These are phyloP conservation scores for Saccharomyces hybrid DNA, from an alignment of 1,139 yeast genomes.

Conservation along the genomic window DNA sequence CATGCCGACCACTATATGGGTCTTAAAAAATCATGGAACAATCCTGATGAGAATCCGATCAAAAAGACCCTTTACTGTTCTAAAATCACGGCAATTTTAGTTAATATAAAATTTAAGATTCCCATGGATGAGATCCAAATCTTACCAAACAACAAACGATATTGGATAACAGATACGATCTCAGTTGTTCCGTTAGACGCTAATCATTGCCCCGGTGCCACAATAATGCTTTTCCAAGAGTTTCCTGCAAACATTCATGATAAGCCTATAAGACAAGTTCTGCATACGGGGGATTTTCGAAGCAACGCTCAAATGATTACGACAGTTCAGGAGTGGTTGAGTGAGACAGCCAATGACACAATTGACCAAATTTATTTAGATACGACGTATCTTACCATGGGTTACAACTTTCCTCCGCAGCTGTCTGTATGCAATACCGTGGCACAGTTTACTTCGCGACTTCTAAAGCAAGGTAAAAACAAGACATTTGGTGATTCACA, in stretches of 20 bases:
- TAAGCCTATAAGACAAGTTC: slow-evolving; percentile 24
- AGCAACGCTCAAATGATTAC: slow-evolving; percentile 39
- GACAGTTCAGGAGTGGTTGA: slow-evolving; percentile 27
- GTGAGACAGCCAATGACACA: slow-evolving; percentile 2
- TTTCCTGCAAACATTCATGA: slow-evolving; percentile 17
- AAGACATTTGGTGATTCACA: slow-evolving; percentile 29
- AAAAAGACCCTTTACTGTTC: slow-evolving; percentile 55
- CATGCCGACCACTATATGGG: slow-evolving; percentile 95
- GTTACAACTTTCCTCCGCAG: slow-evolving; percentile 72
- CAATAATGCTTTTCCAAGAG: slow-evolving; percentile 64
- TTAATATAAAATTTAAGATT: slow-evolving; percentile 49
- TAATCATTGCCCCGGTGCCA: slow-evolving; percentile 96
- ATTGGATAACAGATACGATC: slow-evolving; percentile 39
- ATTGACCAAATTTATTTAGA: slow-evolving; percentile 67
- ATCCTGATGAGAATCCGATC: slow-evolving; percentile 36
- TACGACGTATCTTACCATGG: slow-evolving; percentile 78
- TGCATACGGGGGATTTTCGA: slow-evolving; percentile 93
- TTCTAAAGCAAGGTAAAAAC: slow-evolving; percentile 22
- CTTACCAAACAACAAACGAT: slow-evolving; percentile 39
- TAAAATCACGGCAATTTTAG: slow-evolving; percentile 52
- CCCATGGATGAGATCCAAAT: slow-evolving; percentile 41
- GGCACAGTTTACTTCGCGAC: slow-evolving; percentile 44
- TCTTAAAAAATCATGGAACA: slow-evolving; percentile 60
- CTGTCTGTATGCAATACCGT: slow-evolving; percentile 53
- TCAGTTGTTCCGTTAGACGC: slow-evolving; percentile 68